These are phyloP conservation scores for Ricinus communis DNA, from an alignment of 345 rosid genomes.

Conservation along the genomic window DNA sequence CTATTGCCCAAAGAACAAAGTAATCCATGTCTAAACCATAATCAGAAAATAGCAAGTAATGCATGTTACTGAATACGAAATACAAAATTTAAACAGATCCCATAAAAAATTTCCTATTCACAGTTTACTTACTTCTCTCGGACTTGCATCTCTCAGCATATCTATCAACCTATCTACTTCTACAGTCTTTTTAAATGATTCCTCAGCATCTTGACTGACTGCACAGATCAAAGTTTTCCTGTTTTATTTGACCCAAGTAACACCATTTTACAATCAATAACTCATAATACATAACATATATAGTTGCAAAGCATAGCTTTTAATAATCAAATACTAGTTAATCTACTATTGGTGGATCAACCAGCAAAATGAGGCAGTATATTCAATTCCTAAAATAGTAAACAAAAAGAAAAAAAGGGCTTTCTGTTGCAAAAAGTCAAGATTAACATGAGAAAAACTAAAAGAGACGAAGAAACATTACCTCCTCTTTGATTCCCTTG, in stretches of 20 bases:
- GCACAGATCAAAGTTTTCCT: slow-evolving; percentile 89
- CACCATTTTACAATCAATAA: slow-evolving; percentile 40
- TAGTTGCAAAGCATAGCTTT: no score
- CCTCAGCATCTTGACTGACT: slow-evolving; percentile 78
- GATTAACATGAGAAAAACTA: background rate
- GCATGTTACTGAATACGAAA: background rate
- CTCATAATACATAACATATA: slow-evolving; percentile 3
- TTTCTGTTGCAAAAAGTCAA: background rate
- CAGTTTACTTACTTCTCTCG: slow-evolving; percentile 51
- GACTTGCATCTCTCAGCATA: slow-evolving; percentile 70
- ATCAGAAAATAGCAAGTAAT: background rate
- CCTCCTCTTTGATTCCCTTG: slow-evolving; percentile 34
- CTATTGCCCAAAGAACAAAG: background rate
- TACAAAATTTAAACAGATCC: background rate
- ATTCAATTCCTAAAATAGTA: background rate
- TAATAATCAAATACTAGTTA: no score
- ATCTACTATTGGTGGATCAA: no score
- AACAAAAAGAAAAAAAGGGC: no score
- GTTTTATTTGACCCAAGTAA: slow-evolving; percentile 63
- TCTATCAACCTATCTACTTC: slow-evolving; percentile 81
- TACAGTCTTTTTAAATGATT: slow-evolving; percentile 85
- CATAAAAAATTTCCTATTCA: background rate
- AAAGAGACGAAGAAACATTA: slow-evolving; percentile 17
- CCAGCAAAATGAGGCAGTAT: no score
- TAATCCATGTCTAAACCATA: background rate